Conservation (phyloP, 2,329 filamentous ascomycete species). For the Magnaporthiopsis poae region DNA sequence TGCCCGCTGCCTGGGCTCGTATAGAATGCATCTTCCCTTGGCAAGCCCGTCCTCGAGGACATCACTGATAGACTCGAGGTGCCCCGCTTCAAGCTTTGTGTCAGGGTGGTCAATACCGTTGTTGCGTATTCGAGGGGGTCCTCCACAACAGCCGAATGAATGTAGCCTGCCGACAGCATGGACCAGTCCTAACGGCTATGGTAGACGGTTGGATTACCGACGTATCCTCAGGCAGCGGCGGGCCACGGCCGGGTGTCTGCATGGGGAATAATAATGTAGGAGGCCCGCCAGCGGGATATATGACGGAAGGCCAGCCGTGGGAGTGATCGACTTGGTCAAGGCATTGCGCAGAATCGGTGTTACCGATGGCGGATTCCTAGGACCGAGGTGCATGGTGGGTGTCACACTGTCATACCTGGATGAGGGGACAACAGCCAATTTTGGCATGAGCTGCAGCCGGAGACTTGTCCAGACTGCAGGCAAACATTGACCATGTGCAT, state of each 20-base stretch:
- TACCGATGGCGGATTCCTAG: no score
- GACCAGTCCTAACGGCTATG: neutral
- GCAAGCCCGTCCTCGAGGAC: neutral
- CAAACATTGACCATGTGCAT: neutral
- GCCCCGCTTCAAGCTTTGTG: neutral
- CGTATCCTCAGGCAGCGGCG: neutral
- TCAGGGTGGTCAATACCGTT: neutral
- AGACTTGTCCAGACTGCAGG: neutral
- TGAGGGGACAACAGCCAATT: neutral
- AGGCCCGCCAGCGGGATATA: neutral
- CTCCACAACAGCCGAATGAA: neutral
- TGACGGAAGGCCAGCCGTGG: neutral
- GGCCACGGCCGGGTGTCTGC: neutral
- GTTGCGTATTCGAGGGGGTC: neutral
- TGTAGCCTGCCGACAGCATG: neutral
- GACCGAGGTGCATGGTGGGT: neutral
- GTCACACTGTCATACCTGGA: neutral
- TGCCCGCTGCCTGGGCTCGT: neutral
- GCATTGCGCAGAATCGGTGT: neutral
- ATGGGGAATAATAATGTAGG: neutral
- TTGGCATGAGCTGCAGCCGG: neutral
- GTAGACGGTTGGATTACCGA: neutral
- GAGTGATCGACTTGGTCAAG: no score
- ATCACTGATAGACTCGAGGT: neutral
- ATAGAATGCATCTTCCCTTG: neutral